Percentiles rank a stretch among this genome's conserved stretches.
These are phyloP conservation scores for Mycena metata DNA, from an alignment of 768 basidiomycete species.

Conservation along the genomic window DNA sequence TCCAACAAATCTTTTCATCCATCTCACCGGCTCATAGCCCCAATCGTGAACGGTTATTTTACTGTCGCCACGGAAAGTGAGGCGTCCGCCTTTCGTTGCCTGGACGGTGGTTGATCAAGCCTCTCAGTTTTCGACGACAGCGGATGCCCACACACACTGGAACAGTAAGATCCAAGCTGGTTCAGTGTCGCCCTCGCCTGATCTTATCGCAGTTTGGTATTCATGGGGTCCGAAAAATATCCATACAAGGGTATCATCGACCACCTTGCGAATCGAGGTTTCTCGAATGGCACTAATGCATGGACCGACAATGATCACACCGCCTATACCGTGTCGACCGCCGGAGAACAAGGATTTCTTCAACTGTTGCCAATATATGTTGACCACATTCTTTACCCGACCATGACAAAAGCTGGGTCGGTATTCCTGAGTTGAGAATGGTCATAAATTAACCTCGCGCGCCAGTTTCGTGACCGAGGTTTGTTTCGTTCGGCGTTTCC, in stretches of 20 bases:
- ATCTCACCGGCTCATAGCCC: conserved; percentile 63
- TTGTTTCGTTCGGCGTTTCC: conserved; percentile 35
- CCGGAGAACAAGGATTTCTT: conserved; percentile 92
- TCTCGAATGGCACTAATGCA: conserved; percentile 93
- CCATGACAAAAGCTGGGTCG: conserved; percentile 88
- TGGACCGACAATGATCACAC: conserved; percentile 98
- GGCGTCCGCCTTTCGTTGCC: conserved; percentile 19
- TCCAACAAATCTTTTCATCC: conserved; percentile 19
- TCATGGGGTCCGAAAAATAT: conserved; percentile 88
- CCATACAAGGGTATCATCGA: conserved; percentile 98
- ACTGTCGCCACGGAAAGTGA: conserved; percentile 91
- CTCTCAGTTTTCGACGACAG: conserved; percentile 89
- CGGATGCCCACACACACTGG: conserved; percentile 95
- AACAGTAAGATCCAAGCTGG: conserved; percentile 74
- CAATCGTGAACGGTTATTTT: conserved; percentile 92
- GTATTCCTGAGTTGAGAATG: conserved; percentile 45
- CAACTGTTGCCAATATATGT: conserved; percentile 91
- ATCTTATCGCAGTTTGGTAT: conserved; percentile 34
- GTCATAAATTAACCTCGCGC: conserved; percentile 30
- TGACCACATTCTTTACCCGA: conserved; percentile 97
- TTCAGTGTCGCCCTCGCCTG: conserved; percentile 3
- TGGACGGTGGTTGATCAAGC: conserved; percentile 1
- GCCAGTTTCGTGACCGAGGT: conserved; percentile 72
- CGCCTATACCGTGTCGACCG: conserved; percentile 95
- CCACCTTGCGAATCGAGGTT: conserved; percentile 93